Conservation (phyloP, 1,284 basidiomycete species). For the Puccinia polysora region DNA sequence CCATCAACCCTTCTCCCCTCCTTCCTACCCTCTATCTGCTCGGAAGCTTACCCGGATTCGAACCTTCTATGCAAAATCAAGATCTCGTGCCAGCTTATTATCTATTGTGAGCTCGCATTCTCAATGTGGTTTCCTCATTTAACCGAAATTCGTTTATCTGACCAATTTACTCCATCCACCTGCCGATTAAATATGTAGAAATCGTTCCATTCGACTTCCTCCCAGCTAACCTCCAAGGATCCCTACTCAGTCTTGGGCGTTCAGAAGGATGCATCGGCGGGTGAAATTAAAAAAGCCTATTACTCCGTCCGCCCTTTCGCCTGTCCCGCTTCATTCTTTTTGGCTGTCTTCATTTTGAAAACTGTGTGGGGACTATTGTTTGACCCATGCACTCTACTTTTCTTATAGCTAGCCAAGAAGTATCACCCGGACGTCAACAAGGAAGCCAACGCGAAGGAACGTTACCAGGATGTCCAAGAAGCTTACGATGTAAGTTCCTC, state of each 20-base stretch:
- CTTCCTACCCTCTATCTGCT: no score
- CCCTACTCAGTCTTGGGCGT: constrained; percentile 90
- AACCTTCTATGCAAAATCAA: no score
- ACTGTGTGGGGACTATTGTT: constrained; percentile 19
- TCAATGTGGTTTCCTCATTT: no score
- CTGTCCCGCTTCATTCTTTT: constrained; percentile 33
- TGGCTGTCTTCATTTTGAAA: not conserved
- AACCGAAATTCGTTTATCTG: no score
- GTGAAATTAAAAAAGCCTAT: constrained; percentile 95
- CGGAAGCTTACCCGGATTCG: no score
- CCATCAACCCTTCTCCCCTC: no score
- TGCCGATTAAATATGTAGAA: no score
- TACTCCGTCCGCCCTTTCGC: constrained; percentile 66
- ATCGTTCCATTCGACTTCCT: constrained; percentile 65
- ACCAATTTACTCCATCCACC: no score
- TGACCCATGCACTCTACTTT: not conserved
- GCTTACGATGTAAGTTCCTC: constrained; percentile 80
- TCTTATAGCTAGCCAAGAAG: constrained; percentile 80
- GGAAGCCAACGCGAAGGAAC: constrained; percentile 81
- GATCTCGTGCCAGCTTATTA: no score
- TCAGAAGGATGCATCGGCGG: constrained; percentile 70
- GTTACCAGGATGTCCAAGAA: constrained; percentile 92
- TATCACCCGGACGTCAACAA: constrained; percentile 97
- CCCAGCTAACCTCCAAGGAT: constrained; percentile 66
- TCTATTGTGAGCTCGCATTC: no score